Evolutionary conservation across 441 rosid genomes (phyloP).

Genomic region (Populus trichocarpa): DNA sequence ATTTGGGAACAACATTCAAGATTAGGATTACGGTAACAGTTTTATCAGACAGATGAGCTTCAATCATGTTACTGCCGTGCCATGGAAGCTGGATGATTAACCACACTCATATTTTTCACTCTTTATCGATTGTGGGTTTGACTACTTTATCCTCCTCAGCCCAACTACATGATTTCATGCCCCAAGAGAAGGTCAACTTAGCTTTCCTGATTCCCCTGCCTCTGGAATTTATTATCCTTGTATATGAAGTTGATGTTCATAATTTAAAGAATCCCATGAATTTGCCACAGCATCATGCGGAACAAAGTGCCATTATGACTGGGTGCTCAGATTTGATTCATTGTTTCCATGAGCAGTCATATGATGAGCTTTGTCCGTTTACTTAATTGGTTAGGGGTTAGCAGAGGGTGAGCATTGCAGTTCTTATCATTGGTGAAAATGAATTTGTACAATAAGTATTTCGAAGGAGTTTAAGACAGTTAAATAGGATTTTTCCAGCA

Average conservation of each 20-base stretch:
- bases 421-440: background rate
- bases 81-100: no score
- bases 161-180: background rate
- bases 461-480: background rate
- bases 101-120: no score
- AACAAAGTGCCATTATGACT: background rate
- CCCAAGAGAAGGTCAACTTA: background rate
- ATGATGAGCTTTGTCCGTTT: background rate
- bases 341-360: background rate
- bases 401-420: background rate
- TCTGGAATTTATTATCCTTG: background rate
- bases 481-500: background rate
- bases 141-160: background rate
- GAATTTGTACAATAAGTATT: background rate
- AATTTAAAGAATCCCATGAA: no score
- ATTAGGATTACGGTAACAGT: no score
- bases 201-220: background rate
- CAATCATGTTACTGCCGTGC: background rate
- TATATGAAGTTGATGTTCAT: background rate
- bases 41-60: background rate
- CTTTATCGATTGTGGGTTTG: no score
- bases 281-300: no score
- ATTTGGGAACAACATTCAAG: background rate
- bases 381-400: background rate
- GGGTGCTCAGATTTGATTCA: background rate